Percentiles rank a stretch among this genome's conserved stretches.
Conservation (phyloP, 1,284 basidiomycete species). For the Trichosporon asahii region DNA sequence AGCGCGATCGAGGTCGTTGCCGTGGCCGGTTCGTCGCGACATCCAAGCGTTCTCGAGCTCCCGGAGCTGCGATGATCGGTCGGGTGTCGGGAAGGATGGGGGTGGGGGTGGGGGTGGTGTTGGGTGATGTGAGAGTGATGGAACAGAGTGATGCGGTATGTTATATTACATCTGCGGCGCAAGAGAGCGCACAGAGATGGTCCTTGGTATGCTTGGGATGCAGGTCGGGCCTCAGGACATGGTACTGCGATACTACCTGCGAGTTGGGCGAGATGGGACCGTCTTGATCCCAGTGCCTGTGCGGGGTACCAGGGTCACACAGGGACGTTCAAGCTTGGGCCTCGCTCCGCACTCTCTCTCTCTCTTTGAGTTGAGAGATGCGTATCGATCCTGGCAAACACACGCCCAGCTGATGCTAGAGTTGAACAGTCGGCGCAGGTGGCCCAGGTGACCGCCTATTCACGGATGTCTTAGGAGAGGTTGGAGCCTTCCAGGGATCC, state of each 20-base stretch:
- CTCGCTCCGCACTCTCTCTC: slow-evolving; percentile 1
- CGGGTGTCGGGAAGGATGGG: no score
- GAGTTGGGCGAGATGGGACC: not conserved
- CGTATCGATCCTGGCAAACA: no score
- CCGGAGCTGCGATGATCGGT: not conserved
- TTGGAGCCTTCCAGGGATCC: not conserved
- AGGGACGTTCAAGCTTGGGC: slow-evolving; percentile 3
- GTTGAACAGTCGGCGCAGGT: not conserved
- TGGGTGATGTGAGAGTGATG: not conserved
- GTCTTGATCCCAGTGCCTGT: slow-evolving; percentile 8
- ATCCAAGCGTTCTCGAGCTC: slow-evolving; percentile 6
- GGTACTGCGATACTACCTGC: slow-evolving; percentile 1
- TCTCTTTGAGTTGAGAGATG: no score
- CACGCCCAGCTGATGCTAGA: not conserved
- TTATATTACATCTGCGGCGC: slow-evolving; percentile 8
- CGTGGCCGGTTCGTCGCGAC: slow-evolving; percentile 1
- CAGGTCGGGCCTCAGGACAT: slow-evolving; percentile 5
- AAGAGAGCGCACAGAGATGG: slow-evolving; percentile 9
- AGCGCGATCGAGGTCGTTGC: slow-evolving; percentile 4
- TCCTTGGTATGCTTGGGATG: not conserved
- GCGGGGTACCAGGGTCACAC: slow-evolving; percentile 6
- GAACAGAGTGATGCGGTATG: not conserved
- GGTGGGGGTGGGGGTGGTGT: not conserved
- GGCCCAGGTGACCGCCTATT: not conserved
- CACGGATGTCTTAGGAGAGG: not conserved